Percentiles rank a stretch among this genome's conserved stretches.
These are phyloP conservation scores for Saccharomyces hybrid DNA, from an alignment of 1,139 yeast species.

Conservation along the genomic window DNA sequence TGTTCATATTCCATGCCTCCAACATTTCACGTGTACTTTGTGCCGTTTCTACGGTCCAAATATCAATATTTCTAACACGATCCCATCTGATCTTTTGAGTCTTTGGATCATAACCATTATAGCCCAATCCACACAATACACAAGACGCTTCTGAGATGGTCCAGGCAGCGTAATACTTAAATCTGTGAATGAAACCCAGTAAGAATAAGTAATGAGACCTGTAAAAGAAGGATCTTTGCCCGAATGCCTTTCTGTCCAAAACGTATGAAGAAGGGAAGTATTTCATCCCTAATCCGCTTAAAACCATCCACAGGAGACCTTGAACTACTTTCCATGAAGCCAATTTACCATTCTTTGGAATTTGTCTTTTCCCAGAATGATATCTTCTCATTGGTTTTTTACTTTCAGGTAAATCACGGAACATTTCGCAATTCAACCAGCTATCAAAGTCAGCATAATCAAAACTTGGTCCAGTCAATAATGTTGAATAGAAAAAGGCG, in stretches of 20 bases:
- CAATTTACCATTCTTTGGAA: slow-evolving; percentile 73
- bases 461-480: slow-evolving; percentile 92
- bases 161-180: slow-evolving; percentile 95
- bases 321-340: slow-evolving; percentile 58
- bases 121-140: slow-evolving; percentile 86
- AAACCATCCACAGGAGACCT: slow-evolving; percentile 70
- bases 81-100: slow-evolving; percentile 71
- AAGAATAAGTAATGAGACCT: slow-evolving; percentile 59
- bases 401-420: slow-evolving; percentile 65
- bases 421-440: slow-evolving; percentile 74
- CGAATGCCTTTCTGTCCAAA: slow-evolving; percentile 39
- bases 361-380: slow-evolving; percentile 44
- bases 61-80: slow-evolving; percentile 84
- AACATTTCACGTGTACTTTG: slow-evolving; percentile 78
- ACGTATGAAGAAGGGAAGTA: slow-evolving; percentile 45
- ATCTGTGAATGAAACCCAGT: slow-evolving; percentile 61
- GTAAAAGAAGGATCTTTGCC: slow-evolving; percentile 41
- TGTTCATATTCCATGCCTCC: slow-evolving; percentile 95
- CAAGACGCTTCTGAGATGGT: slow-evolving; percentile 93
- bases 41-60: slow-evolving; percentile 74
- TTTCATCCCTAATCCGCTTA: slow-evolving; percentile 48
- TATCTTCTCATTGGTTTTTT: slow-evolving; percentile 52
- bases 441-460: slow-evolving; percentile 81
- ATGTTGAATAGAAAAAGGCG: slow-evolving; percentile 82
- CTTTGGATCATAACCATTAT: slow-evolving; percentile 68